Evolutionary conservation across 23 red algal species (phyloP), one percentile per base, ranked within the genome.

Genomic region (Pyropia haitanensis): DNA sequence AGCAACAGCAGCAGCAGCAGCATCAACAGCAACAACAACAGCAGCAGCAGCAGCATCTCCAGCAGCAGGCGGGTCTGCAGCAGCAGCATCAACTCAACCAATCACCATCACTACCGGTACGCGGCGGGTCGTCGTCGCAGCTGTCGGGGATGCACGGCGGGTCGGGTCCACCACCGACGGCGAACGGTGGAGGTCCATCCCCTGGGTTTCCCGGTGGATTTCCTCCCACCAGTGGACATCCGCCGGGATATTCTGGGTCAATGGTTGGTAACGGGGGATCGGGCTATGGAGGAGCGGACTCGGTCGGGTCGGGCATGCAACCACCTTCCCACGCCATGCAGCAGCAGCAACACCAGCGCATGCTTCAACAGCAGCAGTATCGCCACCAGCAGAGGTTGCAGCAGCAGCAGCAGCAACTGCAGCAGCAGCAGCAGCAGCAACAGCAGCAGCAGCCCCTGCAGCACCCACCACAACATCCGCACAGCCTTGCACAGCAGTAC

Each of bases 401-500:
- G 39, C 39, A 46, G 39, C 39, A 46, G 10, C 29, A 29, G 44
- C 61, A 64, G 7, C 29, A 46, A 9, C 39, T 10, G 39, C 39
- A 46, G 39, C 39, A 46, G 8, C 39, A 46, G 39, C 39, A 46
- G 39, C 39, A 46, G 39, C 39, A 33, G 31, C 31, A 33, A 6
- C 31, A 33, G 31, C 31, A 33, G 31, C 76, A 81, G 22, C 19
- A 32, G 26, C 49, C 48, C 18, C 20, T 51, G 50, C 64, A 81
- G 39, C 77, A 61, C 2, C 64, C 61, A 21, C 51, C 33, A 20
- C 49, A 81, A 24, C 65, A 70, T 16, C 64, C 58, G 18, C 64
- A 60, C 5, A 51, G 18, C 24, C 64, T 64, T 52, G 59, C 62
- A 18, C 72, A 77, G 20, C 72, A 77, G 18, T 61, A 66, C 27